Conservation (phyloP, 345 rosid species). For the Hibiscus mutabilis region DNA sequence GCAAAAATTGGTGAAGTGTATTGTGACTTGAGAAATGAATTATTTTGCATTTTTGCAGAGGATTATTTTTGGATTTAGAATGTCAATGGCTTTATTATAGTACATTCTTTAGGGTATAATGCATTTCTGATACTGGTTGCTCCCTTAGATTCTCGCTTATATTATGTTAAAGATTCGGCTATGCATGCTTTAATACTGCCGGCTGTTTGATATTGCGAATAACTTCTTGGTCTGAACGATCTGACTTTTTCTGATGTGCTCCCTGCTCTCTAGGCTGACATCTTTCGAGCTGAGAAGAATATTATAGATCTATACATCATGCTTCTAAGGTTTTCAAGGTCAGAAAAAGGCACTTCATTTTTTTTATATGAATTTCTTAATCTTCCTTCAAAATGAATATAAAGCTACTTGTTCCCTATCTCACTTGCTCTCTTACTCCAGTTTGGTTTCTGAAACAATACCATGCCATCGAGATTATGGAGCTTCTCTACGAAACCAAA, state of each 20-base stretch:
- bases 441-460: slow-evolving; percentile 92
- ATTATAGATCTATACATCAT: slow-evolving; percentile 75
- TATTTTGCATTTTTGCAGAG: not conserved
- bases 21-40: not conserved
- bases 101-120: not conserved
- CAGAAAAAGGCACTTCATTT: slow-evolving; percentile 12
- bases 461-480: slow-evolving; percentile 80
- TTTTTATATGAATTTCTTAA: not conserved
- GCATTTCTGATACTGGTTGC: not conserved
- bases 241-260: not conserved
- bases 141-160: not conserved
- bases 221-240: not conserved
- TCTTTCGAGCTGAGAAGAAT: slow-evolving; percentile 86
- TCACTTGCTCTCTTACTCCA: slow-evolving; percentile 26
- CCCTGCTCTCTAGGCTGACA: slow-evolving; percentile 57
- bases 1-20: not conserved
- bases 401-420: not conserved
- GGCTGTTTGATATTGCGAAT: not conserved
- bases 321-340: slow-evolving; percentile 98
- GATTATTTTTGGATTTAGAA: not conserved
- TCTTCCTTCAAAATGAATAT: slow-evolving; percentile 1
- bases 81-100: not conserved
- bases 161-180: not conserved
- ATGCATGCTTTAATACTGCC: not conserved
- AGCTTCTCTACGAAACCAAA: slow-evolving; percentile 39